phyloP scores from a whole-genome alignment of 805 yeast genomes.

The Barnettozyma populi region DNA sequence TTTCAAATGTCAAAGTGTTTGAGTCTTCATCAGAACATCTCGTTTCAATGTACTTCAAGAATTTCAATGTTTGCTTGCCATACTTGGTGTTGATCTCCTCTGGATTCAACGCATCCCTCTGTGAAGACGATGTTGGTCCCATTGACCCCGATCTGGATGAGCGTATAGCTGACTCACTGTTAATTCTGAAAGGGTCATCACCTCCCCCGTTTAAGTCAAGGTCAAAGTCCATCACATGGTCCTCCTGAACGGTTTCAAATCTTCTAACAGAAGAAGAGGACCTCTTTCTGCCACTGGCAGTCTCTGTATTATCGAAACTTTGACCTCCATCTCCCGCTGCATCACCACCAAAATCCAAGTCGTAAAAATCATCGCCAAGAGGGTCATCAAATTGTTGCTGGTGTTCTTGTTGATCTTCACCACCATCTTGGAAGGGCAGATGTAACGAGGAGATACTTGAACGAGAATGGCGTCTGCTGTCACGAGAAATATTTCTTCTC shows the following conservation, averaged over 20 bases:
- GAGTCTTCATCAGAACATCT: conserved; percentile 14
- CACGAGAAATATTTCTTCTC: conserved; percentile 19
- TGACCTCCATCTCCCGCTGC: conserved; percentile 6
- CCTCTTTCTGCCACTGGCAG: conserved; percentile 12
- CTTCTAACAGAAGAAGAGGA: conserved; percentile 14
- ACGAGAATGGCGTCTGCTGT: conserved; percentile 24
- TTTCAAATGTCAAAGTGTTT: conserved; percentile 11
- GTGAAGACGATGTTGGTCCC: neutral
- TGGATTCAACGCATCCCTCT: conserved; percentile 1
- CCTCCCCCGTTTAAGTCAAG: conserved; percentile 5
- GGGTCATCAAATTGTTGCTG: neutral
- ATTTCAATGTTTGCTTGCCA: conserved; percentile 17
- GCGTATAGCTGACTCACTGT: neutral
- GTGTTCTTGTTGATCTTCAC: neutral
- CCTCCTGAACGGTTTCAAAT: conserved; percentile 16
- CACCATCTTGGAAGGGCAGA: conserved; percentile 8
- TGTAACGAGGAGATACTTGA: conserved; percentile 19
- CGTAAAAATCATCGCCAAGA: conserved; percentile 7
- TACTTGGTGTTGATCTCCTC: conserved; percentile 7
- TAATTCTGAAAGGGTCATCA: conserved; percentile 1
- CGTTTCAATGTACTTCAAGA: conserved; percentile 16
- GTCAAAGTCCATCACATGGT: conserved; percentile 10
- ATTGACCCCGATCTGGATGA: neutral
- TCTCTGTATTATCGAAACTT: conserved; percentile 3
- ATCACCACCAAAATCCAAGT: conserved; percentile 12